Evolutionary conservation across 345 rosid genomes (phyloP).

Genomic region (Erucastrum elatum): DNA sequence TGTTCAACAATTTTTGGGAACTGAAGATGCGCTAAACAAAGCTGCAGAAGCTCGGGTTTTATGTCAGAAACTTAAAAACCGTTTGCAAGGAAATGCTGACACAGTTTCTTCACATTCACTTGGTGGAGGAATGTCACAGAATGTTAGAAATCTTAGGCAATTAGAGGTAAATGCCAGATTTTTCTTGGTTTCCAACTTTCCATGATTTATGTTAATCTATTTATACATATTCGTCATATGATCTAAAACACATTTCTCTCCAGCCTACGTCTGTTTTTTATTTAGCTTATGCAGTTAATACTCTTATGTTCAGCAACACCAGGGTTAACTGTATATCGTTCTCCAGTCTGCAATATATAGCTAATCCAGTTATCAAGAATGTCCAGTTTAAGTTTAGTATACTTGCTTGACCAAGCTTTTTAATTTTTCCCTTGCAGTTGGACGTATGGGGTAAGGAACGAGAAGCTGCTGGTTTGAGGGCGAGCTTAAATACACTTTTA

Average conservation of each 20-base stretch:
- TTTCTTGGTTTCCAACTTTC: not conserved
- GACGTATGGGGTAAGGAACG: slow-evolving; percentile 94
- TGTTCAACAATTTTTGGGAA: slow-evolving; percentile 86
- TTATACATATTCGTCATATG: not conserved
- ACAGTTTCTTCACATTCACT: slow-evolving; percentile 52
- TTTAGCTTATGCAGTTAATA: not conserved
- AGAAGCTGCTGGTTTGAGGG: slow-evolving; percentile 79
- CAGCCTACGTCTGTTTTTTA: not conserved
- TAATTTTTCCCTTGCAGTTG: slow-evolving; percentile 48
- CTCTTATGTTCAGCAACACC: not conserved
- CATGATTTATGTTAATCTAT: not conserved
- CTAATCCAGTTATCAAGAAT: no score
- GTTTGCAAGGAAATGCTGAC: slow-evolving; percentile 66
- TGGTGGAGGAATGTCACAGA: slow-evolving; percentile 61
- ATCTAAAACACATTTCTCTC: not conserved
- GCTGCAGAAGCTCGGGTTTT: slow-evolving; percentile 80
- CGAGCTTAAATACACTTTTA: slow-evolving; percentile 74
- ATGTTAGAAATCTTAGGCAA: slow-evolving; percentile 68
- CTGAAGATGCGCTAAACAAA: slow-evolving; percentile 84
- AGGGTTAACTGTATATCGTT: not conserved
- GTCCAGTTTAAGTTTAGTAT: slow-evolving; percentile 1
- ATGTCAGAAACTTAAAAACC: slow-evolving; percentile 66
- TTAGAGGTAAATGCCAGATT: slow-evolving; percentile 56
- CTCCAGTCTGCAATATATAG: not conserved
- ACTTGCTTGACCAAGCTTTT: slow-evolving; percentile 16